Base-by-base conservation (phyloP, 2,329 filamentous ascomycete species). In the Thelonectria rubi region DNA sequence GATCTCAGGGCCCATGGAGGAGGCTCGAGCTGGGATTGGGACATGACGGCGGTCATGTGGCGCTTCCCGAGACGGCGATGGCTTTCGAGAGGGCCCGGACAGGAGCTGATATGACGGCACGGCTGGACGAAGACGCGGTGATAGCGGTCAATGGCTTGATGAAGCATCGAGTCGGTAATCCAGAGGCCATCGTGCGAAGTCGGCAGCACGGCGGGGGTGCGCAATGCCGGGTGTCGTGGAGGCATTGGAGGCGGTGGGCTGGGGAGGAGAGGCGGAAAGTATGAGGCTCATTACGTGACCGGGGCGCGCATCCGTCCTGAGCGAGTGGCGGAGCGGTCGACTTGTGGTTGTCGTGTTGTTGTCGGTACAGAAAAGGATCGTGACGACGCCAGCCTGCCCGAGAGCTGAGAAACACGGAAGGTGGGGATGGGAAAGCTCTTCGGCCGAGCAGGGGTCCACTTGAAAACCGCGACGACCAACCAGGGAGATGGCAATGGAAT, bases 81-180 rank as follows among this genome's bases (percentile, higher is more conserved):
- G 69, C 79, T 81, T 73, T 88, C 86, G 64, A 88, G 76, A 1
- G 85, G 84, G 0, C 85, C 85, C 0, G 82, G 81, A 7, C 81
- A 77, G 24, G 80, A 83, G 68, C 77, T 79, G 12, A 80, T 63
- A 30, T 62, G 67, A 49, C 79, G 73, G 21, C 65, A 63, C 5
- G 69, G 53, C 11, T 59, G 55, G 6, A 59, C 15, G n/a, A 58
- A 60, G 8, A 64, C 48, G 18, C 69, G 70, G n/a, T 69, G 65
- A 18, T 72, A 76, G 46, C 68, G 72, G 32, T 77, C 73, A 69
- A 75, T 67, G 54, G 75, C 73, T 55, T 70, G 72, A 12, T 65
- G 52, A n/a, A 77, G 72, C 67, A 76, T 70, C 14, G 64, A 62
- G 57, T 77, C 75, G 24, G 75, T 72, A 60, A 76, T 69, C 72